phyloP scores from a whole-genome alignment of 352 stramenopile genomes.

The Phytophthora tentaculata region DNA sequence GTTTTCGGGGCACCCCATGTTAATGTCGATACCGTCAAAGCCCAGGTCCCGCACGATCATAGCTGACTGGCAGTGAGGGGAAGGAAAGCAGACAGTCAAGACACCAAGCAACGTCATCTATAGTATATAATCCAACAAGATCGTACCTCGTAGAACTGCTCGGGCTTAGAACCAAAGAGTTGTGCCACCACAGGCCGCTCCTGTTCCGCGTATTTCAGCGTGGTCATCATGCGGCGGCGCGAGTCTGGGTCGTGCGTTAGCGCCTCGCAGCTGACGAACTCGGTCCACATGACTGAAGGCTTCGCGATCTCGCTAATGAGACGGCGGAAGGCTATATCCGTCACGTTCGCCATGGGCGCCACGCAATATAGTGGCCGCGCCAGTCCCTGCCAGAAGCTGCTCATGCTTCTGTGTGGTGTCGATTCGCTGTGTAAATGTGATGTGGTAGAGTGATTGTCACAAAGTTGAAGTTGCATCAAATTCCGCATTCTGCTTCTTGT shows the following conservation, averaged over 20 bases:
- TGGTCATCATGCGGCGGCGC: conserved; percentile 77
- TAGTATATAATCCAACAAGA: background rate
- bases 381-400: conserved; percentile 69
- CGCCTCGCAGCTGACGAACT: conserved; percentile 88
- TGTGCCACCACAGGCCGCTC: conserved; percentile 81
- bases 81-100: background rate
- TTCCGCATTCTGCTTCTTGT: conserved; percentile 17
- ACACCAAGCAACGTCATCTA: background rate
- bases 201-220: conserved; percentile 73
- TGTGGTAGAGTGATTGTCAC: conserved; percentile 43
- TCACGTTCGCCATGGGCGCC: conserved; percentile 88
- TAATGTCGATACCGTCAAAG: conserved; percentile 89
- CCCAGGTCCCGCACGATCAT: conserved; percentile 79
- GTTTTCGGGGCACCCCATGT: conserved; percentile 83
- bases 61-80: conserved; percentile 54
- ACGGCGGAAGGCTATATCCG: conserved; percentile 70
- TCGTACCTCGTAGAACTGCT: conserved; percentile 90
- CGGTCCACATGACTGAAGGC: conserved; percentile 85
- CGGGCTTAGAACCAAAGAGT: conserved; percentile 87
- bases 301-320: conserved; percentile 82
- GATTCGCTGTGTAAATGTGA: conserved; percentile 9
- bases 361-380: conserved; percentile 80
- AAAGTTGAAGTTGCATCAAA: conserved; percentile 48
- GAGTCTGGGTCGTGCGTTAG: conserved; percentile 69
- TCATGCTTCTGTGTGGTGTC: conserved; percentile 13